Conservation (phyloP, 129 eudicot genomes). For the Lonicera japonica region DNA sequence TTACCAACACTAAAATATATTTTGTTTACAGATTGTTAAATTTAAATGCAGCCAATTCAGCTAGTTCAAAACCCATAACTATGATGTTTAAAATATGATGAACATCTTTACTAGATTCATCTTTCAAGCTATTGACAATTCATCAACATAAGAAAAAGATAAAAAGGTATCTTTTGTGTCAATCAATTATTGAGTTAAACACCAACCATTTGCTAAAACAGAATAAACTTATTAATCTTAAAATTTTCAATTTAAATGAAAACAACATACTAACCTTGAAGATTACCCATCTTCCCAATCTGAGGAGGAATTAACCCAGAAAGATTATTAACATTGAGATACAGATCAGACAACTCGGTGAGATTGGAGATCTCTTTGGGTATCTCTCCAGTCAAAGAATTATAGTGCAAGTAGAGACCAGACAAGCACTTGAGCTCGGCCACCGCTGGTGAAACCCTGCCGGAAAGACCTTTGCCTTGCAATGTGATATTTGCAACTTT, state of each 20-base stretch:
- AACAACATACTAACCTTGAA: slow-evolving; percentile 52
- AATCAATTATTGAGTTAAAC: not conserved
- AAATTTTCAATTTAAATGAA: no score
- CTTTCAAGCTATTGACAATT: not conserved
- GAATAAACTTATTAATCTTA: no score
- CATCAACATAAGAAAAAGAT: no score
- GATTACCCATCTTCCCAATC: slow-evolving; percentile 60
- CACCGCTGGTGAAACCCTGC: slow-evolving; percentile 62
- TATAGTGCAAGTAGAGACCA: slow-evolving; percentile 87
- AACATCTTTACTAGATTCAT: not conserved
- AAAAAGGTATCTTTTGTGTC: not conserved
- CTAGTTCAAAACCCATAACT: not conserved
- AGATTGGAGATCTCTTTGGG: slow-evolving; percentile 69
- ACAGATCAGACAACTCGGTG: slow-evolving; percentile 71
- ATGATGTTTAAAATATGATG: not conserved
- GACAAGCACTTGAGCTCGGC: slow-evolving; percentile 77
- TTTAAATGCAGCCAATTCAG: not conserved
- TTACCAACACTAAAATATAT: no score
- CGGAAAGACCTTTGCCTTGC: slow-evolving; percentile 76
- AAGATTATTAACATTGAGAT: slow-evolving; percentile 75
- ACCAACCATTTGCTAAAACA: not conserved
- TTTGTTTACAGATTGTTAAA: not conserved
- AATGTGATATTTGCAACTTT: slow-evolving; percentile 81
- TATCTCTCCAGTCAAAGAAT: slow-evolving; percentile 61
- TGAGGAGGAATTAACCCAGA: slow-evolving; percentile 64